A percentile compares a stretch with the other conserved stretches of the same genome.
Conservation (phyloP, 2,329 filamentous ascomycete species). For the Botryotinia narcissicola region DNA sequence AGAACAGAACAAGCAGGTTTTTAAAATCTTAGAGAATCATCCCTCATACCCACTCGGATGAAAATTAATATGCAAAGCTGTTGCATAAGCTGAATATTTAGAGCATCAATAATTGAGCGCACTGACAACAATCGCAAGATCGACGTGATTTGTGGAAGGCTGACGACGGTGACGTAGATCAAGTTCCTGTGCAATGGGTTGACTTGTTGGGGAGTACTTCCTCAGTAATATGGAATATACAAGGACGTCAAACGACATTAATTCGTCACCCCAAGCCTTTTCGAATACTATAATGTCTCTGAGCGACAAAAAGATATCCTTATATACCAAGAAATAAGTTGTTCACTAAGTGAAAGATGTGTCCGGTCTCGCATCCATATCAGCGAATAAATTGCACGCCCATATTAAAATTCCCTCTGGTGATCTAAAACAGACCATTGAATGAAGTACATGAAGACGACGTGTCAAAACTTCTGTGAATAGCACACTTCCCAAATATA, state of each 20-base stretch:
- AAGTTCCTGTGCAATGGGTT: not conserved
- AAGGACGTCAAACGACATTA: too few species aligned
- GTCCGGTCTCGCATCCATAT: rapidly evolving
- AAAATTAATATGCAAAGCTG: rapidly evolving
- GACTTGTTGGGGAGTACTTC: not conserved
- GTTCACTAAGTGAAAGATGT: not conserved
- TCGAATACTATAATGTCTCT: too few species aligned
- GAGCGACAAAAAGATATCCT: too few species aligned
- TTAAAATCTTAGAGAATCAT: not conserved
- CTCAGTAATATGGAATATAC: too few species aligned
- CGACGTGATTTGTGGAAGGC: too few species aligned
- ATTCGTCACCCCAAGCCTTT: too few species aligned
- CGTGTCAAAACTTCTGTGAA: not conserved
- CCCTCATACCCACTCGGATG: rapidly evolving
- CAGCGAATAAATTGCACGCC: not conserved
- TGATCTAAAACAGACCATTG: rapidly evolving
- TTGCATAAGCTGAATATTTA: too few species aligned
- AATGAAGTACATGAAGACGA: rapidly evolving
- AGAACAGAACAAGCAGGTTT: not conserved
- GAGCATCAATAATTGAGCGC: not conserved
- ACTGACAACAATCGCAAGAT: not conserved
- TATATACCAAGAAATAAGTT: not conserved
- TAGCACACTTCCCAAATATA: not conserved
- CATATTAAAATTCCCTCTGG: rapidly evolving
- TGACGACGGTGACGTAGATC: too few species aligned